Evolutionary conservation across 2,329 filamentous ascomycete genomes (phyloP), one percentile per base, ranked within the genome.

Genomic region (Sporothrix brasiliensis): DNA sequence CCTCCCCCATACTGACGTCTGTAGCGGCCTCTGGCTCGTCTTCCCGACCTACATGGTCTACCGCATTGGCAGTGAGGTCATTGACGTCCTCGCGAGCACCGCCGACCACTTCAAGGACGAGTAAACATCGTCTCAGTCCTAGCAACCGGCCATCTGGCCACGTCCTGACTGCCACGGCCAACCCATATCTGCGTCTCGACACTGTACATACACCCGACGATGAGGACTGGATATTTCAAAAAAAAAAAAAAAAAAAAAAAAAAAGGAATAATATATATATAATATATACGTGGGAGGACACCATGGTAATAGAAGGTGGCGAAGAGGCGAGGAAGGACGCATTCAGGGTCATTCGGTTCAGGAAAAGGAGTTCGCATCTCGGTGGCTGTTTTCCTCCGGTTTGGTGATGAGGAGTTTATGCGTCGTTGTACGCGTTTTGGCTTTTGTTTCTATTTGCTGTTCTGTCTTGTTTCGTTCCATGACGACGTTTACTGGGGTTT

Each of bases 1-100:
- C 13, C 2, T 5, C 2, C 49, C 7, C 27, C 34, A 68, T 47
- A 3, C 67, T 73, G 69, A 68, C 69, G 10, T 2, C 14, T 24
- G 14, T 70, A 88, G 86, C 73, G 86, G 85, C 72, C 79, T 82
- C 0, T 88, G 86, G 86, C 80, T 88, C 61, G 74, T 88, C 65
- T 80, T 84, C 47, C 82, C 86, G 0, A 75, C 82, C 3, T 84
- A 85, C 77, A 85, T 88, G 80, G 80, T 85, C 69, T 83, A 80
- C 74, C 77, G 77, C 4, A 76, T 87, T 56, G 85, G 85, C 34
- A 73, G 76, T 65, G 84, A 87, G 69, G 82, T 88, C 68, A 69
- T 87, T 67, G 76, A 82, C 19, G 83, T 80, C 0, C 77, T 88
- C 47, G 78, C 80, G 4, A 74, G 75, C 7, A 80, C 81, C 5